Base-by-base conservation (phyloP, 176 grass and related monocot species). In the Raddia guianensis region DNA sequence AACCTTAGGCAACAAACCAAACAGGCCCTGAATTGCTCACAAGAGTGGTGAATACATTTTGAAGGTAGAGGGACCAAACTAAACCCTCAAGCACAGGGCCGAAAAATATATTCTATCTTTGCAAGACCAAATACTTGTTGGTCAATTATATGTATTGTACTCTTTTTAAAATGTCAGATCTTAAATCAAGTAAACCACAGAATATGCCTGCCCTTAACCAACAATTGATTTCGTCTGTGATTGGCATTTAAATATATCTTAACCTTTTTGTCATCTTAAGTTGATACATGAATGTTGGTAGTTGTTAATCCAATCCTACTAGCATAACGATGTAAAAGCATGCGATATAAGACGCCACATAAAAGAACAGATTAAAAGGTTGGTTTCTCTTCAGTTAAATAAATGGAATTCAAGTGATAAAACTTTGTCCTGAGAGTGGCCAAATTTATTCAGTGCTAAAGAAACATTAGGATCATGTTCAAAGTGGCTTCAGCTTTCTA, bases 381-480 rank as follows among this genome's bases (percentile, higher is more conserved):
- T 62, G 55, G 35, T 59, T 61, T 57, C n/a, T 46, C n/a, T 61
- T 76, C 12, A 48, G 74, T 56, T 59, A 63, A 62, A 61, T 62
- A 73, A n/a, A 50, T 15, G 2, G 42, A 55, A 74, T 43, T 73
- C 52, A 42, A 43, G 35, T 42, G 40, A 43, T 51, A 51, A 51
- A 67, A 53, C 3, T 13, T 42, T 66, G 54, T 35, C 48, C 33
- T 53, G 33, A 79, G 15, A 27, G 32, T 40, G 13, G 33, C 9
- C 66, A 40, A 47, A 77, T 50, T 64, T 63, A 50, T 53, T 40
- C 47, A 42, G 12, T n/a, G 50, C 9, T 16, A 34, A 52, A 34
- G 48, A 48, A 72, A 50, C 19, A 27, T 27, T 27, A 27, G 27
- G 27, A 27, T 27, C 27, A 27, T 27, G 27, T 27, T 27, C 27